Evolutionary conservation across 768 basidiomycete genomes (phyloP).

Genomic region (Auriscalpium microsporum): DNA sequence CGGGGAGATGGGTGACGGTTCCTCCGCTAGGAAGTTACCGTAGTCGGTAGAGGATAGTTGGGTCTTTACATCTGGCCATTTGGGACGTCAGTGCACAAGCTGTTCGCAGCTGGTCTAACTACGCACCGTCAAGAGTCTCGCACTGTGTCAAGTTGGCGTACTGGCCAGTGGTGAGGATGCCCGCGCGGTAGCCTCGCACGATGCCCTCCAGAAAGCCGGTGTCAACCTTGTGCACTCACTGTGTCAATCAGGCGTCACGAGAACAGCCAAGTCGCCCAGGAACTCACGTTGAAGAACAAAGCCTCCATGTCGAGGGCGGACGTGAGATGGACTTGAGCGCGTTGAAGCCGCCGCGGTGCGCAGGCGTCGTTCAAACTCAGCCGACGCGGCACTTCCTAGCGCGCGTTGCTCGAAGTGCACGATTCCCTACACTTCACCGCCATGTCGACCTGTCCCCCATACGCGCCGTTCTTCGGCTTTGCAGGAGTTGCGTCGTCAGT

Average conservation of each 20-base stretch:
- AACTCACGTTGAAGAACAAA: slow-evolving; percentile 76
- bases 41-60: slow-evolving; percentile 97
- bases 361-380: slow-evolving; percentile 11
- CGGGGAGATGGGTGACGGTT: slow-evolving; percentile 87
- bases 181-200: slow-evolving; percentile 88
- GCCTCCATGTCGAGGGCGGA: slow-evolving; percentile 56
- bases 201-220: slow-evolving; percentile 75
- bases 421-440: neutral
- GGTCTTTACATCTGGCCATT: slow-evolving; percentile 77
- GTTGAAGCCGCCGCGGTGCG: no score
- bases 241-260: slow-evolving; percentile 21
- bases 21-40: slow-evolving; percentile 95
- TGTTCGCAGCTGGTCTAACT: neutral
- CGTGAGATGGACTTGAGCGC: neutral
- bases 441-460: slow-evolving; percentile 79
- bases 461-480: slow-evolving; percentile 96
- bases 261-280: neutral
- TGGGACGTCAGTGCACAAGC: no score
- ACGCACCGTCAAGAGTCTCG: slow-evolving; percentile 88
- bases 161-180: slow-evolving; percentile 80
- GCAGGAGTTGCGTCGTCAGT: slow-evolving; percentile 96
- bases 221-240: slow-evolving; percentile 42
- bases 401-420: neutral
- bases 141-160: slow-evolving; percentile 95
- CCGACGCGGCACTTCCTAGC: neutral